A percentile compares a stretch with the other conserved stretches of the same genome.
Evolutionary conservation across 768 basidiomycete genomes (phyloP).

Genomic region (Kwoniella sp.): DNA sequence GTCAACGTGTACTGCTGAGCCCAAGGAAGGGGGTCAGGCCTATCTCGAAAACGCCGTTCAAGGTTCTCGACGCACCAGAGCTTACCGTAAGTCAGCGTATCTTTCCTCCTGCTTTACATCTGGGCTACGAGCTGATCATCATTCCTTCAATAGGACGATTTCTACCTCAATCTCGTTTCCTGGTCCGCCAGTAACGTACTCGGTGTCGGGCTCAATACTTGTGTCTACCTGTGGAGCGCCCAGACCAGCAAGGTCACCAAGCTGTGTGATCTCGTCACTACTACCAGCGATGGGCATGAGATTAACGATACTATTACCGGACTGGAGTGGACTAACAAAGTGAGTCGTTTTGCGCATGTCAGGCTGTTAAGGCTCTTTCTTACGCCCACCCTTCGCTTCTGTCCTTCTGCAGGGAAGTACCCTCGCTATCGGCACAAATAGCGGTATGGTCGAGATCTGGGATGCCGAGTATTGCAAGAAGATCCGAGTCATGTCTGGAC

Average conservation of each 20-base stretch:
- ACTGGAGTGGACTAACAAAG: conserved; percentile 87
- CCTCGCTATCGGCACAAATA: conserved; percentile 89
- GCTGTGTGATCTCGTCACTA: conserved; percentile 70
- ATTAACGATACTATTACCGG: conserved; percentile 74
- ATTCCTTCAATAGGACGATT: conserved; percentile 67
- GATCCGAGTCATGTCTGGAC: conserved; percentile 82
- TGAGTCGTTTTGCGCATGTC: conserved; percentile 41
- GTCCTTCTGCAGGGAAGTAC: conserved; percentile 75
- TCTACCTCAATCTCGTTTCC: conserved; percentile 96
- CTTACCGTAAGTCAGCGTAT: conserved; percentile 64
- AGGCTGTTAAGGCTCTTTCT: background rate
- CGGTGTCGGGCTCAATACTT: conserved; percentile 85
- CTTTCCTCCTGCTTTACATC: conserved; percentile 1
- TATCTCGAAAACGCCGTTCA: conserved; percentile 92
- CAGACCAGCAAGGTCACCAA: conserved; percentile 89
- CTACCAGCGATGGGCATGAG: conserved; percentile 31
- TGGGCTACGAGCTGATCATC: conserved; percentile 10
- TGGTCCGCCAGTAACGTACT: conserved; percentile 96
- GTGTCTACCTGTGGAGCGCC: conserved; percentile 97
- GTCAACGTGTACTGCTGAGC: conserved; percentile 76
- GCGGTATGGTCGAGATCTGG: conserved; percentile 87
- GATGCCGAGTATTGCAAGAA: conserved; percentile 76
- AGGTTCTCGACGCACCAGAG: conserved; percentile 95
- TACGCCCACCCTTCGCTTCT: background rate
- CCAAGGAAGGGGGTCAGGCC: conserved; percentile 77